A percentile compares a stretch with the other conserved stretches of the same genome.
Conservation (phyloP, 2,329 filamentous ascomycete genomes). For the Pleoardoris graminearum region DNA sequence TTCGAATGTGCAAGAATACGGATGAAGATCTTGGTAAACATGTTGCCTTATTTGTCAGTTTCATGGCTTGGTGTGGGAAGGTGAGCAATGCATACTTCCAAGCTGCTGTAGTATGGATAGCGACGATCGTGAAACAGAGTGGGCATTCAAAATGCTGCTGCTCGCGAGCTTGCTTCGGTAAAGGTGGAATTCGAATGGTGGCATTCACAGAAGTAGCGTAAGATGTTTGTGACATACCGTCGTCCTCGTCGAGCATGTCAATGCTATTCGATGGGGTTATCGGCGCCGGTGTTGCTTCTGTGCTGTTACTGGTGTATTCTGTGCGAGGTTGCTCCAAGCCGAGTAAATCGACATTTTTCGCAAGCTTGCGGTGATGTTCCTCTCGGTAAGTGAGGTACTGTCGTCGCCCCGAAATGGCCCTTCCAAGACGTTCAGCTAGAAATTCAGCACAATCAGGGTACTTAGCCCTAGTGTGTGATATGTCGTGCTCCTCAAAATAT, state of each 20-base stretch:
- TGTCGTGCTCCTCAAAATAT: conserved; percentile 32
- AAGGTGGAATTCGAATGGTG: conserved; percentile 24
- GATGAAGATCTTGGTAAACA: conserved; percentile 29
- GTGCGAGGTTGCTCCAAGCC: conserved; percentile 23
- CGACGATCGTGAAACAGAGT: conserved; percentile 32
- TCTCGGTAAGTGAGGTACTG: conserved; percentile 42
- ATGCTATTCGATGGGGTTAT: conserved; percentile 6
- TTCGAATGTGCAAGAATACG: conserved; percentile 29
- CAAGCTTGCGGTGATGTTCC: conserved; percentile 36
- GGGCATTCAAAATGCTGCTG: conserved; percentile 38
- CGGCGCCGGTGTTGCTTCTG: conserved; percentile 23
- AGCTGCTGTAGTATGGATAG: conserved; percentile 15
- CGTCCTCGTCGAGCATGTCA: conserved; percentile 18
- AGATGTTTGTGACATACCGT: conserved; percentile 31
- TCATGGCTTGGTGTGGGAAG: background rate
- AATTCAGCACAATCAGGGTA: conserved; percentile 18
- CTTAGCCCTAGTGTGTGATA: conserved; percentile 29
- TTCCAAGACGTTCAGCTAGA: conserved; percentile 31
- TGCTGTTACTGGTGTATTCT: conserved; percentile 22
- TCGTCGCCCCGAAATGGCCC: conserved; percentile 35
- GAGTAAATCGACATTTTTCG: conserved; percentile 23
- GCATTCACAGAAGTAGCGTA: conserved; percentile 28
- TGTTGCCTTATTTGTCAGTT: conserved; percentile 19
- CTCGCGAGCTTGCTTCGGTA: conserved; percentile 26
- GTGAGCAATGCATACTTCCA: conserved; percentile 25